A percentile compares a stretch with the other conserved stretches of the same genome.
These are phyloP conservation scores for Ganoderma leucocontextum DNA, from an alignment of 1,284 basidiomycete species.

Conservation along the genomic window DNA sequence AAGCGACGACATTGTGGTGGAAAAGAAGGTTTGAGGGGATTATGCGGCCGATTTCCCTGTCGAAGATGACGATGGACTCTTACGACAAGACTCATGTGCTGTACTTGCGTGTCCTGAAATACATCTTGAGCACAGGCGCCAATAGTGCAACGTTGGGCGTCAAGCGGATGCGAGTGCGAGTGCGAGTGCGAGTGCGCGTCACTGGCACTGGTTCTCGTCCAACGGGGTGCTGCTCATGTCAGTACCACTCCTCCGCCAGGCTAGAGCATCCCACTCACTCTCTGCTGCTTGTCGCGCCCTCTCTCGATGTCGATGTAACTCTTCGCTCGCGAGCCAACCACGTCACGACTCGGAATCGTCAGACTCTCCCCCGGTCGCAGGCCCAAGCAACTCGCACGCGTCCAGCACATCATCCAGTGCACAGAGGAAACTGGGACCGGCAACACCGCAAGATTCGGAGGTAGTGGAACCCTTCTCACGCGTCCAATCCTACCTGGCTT, in stretches of 20 bases:
- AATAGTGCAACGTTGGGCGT: neutral
- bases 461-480: constrained; percentile 32
- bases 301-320: constrained; percentile 37
- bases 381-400: constrained; percentile 25
- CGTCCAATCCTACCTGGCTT: constrained; percentile 63
- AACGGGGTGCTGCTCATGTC: constrained; percentile 41
- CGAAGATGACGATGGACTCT: neutral
- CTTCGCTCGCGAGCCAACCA: constrained; percentile 36
- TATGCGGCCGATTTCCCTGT: neutral
- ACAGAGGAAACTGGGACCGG: constrained; percentile 2
- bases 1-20: constrained; percentile 24
- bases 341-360: constrained; percentile 17
- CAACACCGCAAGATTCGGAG: neutral
- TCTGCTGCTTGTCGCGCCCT: constrained; percentile 34
- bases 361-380: constrained; percentile 23
- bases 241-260: constrained; percentile 39
- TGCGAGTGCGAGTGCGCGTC: neutral
- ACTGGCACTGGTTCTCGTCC: neutral
- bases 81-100: constrained; percentile 7
- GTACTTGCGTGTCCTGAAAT: neutral
- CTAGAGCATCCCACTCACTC: constrained; percentile 36
- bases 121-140: constrained; percentile 1
- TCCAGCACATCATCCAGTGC: constrained; percentile 4
- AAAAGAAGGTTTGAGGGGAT: constrained; percentile 28
- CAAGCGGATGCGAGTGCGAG: neutral